Evolutionary conservation across 2,329 filamentous ascomycete species (phyloP).

Genomic region (Blumeriella jaapii): DNA sequence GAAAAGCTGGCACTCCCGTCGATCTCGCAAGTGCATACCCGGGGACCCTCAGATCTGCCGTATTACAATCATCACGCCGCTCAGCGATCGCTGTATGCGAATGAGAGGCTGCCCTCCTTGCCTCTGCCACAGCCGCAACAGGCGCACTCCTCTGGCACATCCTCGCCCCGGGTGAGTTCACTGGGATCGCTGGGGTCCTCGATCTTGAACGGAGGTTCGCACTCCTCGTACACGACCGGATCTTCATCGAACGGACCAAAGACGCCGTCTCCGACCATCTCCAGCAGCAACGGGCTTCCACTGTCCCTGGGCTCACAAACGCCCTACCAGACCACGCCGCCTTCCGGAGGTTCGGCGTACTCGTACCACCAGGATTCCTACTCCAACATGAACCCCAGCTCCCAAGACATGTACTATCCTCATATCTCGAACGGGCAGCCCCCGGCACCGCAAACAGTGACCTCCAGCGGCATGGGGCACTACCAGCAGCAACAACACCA

Average conservation of each 20-base stretch:
- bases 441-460: conserved; percentile 64
- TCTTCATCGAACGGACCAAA: conserved; percentile 52
- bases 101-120: conserved; percentile 61
- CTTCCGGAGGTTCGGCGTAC: conserved; percentile 31
- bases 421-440: conserved; percentile 71
- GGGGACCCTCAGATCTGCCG: conserved; percentile 59
- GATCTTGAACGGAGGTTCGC: conserved; percentile 39
- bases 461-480: conserved; percentile 60
- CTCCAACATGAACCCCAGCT: conserved; percentile 67
- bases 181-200: conserved; percentile 46
- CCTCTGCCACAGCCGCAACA: conserved; percentile 54
- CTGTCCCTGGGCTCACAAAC: conserved; percentile 31
- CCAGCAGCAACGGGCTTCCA: conserved; percentile 35
- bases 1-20: conserved; percentile 92
- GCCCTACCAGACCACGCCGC: conserved; percentile 23
- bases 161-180: conserved; percentile 69
- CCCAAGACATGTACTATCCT: conserved; percentile 77
- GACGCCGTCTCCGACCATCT: conserved; percentile 63
- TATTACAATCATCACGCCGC: conserved; percentile 59
- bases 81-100: conserved; percentile 54
- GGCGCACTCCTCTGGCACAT: conserved; percentile 56
- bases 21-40: conserved; percentile 71
- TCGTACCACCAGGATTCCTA: conserved; percentile 29
- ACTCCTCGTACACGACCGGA: conserved; percentile 42
- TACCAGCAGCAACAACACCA: conserved; percentile 62